Base-by-base conservation (phyloP, 2,329 filamentous ascomycete genomes). In the Meredithiella fracta region DNA sequence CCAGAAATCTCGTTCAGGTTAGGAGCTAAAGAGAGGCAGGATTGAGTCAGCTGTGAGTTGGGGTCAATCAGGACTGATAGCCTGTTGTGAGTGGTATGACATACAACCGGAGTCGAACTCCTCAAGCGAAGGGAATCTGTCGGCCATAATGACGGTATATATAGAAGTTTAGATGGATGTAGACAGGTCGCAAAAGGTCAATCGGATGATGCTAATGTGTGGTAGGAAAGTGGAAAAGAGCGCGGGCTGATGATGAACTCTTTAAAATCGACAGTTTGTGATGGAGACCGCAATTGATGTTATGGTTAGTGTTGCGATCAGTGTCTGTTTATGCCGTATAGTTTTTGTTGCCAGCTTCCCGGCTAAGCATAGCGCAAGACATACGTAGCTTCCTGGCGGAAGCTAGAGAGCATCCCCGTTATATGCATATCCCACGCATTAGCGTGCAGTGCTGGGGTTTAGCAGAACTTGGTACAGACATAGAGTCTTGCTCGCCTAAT, bases 101-200 rank as follows among this genome's bases (percentile, higher is more conserved):
- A 67, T 69, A 80, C 78, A 76, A 63, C 77, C 78, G 29, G 77
- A 77, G 67, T 85, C 82, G 66, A 89, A 85, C 65, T 89, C 85
- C 68, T 89, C 85, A 63, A 89, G 71, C 49, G 85, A 86, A 63
- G 85, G 85, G 68, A 89, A 89, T 64, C 83, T 74, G 70, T 88
- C 83, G 51, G 85, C 85, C 85, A 89, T 89, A 47, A 22, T 58
- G 31, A 38, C 23, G 49, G 29, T 53, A 22, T 49, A 49, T 11
- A 52, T 20, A n/a, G 29, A 38, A 38, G 50, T 23, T 29, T 17
- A 23, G 38, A 9, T 14, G 23, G 26, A 14, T 14, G 29, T 25
- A 11, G 22, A 51, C 23, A 51, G 25, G 25, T 20, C 47, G 26
- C 47, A 51, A 51, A 51, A 42, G 7, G 40, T 17, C 29, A 44